Evolutionary conservation across 352 stramenopile species (phyloP), one percentile per base, ranked within the genome.

Genomic region (Phytopythium mirpurense): DNA sequence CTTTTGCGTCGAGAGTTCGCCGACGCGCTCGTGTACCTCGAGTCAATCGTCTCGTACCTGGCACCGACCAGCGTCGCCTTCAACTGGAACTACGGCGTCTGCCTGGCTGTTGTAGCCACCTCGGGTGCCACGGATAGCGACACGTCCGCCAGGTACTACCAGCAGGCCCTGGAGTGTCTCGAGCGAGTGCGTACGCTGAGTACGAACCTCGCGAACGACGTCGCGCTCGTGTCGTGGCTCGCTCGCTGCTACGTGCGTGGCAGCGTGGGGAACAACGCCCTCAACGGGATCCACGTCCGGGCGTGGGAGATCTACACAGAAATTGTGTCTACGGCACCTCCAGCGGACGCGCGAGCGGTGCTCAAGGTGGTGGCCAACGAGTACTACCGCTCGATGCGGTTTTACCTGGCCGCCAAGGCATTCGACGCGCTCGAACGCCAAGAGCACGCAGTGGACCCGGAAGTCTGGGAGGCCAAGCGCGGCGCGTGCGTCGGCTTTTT

Each of bases 1-100:
- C 53, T 90, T 15, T 34, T 90, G 11, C 77, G 80, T 10, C 86
- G 81, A 37, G 77, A 90, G 52, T 86, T 74, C 29, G 64, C 56
- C 1, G 76, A 88, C 27, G 81, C 66, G 3, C 78, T 80, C 38
- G 63, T 85, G n/a, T 90, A 90, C 58, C 40, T 92, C 34, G 83
- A 62, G 31, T 89, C 78, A 2, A 88, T 90, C 32, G 56, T 63
- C 11, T 63, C 67, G 53, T 88, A 86, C 53, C 59, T 88, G 47
- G 51, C 61, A 29, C 34, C 47, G 24, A 43, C 7, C 10, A 60
- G 51, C 38, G 59, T 63, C 5, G 65, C 72, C 4, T 92, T 92
- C 63, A 88, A 92, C 61, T 90, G 77, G 77, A 92, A 92, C 57
- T 88, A 88, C 56, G 81, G 77, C 2, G 31, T 88, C 16, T 72